Base-by-base conservation (phyloP, 2,329 filamentous ascomycete genomes). In the Hypoxylon sp. region DNA sequence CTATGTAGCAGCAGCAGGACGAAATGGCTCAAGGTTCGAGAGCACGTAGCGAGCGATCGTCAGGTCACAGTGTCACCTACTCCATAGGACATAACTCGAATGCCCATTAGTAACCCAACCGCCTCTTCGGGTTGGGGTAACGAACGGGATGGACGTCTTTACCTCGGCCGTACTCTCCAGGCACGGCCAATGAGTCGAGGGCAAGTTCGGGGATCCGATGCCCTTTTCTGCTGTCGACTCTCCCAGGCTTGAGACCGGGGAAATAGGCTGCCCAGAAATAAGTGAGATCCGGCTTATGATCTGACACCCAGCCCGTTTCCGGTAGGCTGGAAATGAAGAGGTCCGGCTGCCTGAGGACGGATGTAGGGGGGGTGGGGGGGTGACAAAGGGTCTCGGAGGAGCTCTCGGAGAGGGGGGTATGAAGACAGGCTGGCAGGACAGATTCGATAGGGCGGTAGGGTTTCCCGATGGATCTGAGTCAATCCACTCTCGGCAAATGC, bases 401-500 rank as follows among this genome's bases (percentile, higher is more conserved):
- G 13, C 8, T 35, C n/a, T 15, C 17, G 17, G 24, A 21, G 40
- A 9, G 6, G 15, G n/a, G 6, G n/a, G 11, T 33, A 53, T 52
- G 29, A 53, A 50, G 48, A 59, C 55, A 46, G 47, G 40, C 49
- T 53, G 54, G 37, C 49, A 40, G 47, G 46, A 55, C 43, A 58
- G 53, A 29, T 45, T 38, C 49, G 46, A 55, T 48, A 58, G 37
- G 50, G 53, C 52, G 53, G 53, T 47, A 62, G 50, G 60, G 56
- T 57, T 56, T 18, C 48, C 33, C 37, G 56, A 60, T 57, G 60
- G 60, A 63, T 63, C 60, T 60, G 53, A 63, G 60, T 63, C 60
- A 63, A 63, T 53, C 48, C 60, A 60, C 60, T 57, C 60, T 55
- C 60, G 60, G 60, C 60, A 63, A 63, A 63, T 63, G 47, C 57